Evolutionary conservation across 768 basidiomycete genomes (phyloP).

Genomic region (Cystoderma amianthinum): DNA sequence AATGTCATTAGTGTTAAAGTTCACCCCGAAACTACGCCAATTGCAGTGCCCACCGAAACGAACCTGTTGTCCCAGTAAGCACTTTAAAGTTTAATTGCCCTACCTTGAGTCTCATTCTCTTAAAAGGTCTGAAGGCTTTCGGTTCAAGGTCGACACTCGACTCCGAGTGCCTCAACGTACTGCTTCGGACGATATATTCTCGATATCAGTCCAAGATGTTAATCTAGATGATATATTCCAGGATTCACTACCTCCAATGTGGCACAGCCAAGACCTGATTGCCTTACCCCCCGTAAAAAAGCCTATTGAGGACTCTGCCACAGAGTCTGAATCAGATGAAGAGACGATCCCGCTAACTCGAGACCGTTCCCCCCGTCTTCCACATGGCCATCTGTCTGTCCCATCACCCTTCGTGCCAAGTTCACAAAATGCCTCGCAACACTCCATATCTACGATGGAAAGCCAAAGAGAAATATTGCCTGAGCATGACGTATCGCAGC

Average conservation of each 20-base stretch:
- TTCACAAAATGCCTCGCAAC: constrained; percentile 3
- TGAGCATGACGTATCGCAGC: no score
- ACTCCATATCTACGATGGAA: not conserved
- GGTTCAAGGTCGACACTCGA: no score
- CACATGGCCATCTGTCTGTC: not conserved
- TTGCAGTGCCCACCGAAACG: no score
- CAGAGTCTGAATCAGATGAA: constrained; percentile 30
- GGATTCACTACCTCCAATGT: not conserved
- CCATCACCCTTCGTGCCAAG: not conserved
- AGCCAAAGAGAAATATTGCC: constrained; percentile 1
- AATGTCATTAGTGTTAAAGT: no score
- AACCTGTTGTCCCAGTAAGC: no score
- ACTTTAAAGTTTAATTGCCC: no score
- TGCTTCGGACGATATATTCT: not conserved
- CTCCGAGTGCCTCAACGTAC: not conserved
- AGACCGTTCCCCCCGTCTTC: not conserved
- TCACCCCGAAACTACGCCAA: no score
- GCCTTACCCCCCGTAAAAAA: not conserved
- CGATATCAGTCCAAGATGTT: not conserved
- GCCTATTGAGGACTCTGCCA: constrained; percentile 18
- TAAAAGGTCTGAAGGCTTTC: no score
- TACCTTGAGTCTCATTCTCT: no score
- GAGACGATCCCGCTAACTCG: no score
- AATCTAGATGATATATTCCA: constrained; percentile 6
- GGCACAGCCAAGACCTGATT: not conserved